A percentile compares a stretch with the other conserved stretches of the same genome.
These are phyloP conservation scores for Malassezia slooffiae DNA, from an alignment of 1,284 basidiomycete species.

Conservation along the genomic window DNA sequence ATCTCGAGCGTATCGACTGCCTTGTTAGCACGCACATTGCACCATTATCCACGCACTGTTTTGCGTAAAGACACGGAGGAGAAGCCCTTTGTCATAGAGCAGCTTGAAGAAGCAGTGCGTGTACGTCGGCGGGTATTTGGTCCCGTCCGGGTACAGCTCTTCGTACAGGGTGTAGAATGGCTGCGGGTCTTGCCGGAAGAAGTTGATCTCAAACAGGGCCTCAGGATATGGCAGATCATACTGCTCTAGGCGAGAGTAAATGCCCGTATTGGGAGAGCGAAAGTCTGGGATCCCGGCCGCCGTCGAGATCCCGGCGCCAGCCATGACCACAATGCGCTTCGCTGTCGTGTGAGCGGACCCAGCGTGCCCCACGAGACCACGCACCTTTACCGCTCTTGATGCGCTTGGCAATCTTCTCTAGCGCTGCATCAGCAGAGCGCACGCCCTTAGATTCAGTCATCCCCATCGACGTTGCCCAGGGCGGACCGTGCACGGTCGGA, in stretches of 20 bases:
- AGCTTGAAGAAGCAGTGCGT: conserved; percentile 83
- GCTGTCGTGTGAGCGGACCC: no score
- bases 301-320: conserved; percentile 52
- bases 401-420: conserved; percentile 1
- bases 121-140: conserved; percentile 68
- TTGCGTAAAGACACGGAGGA: conserved; percentile 72
- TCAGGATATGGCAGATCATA: conserved; percentile 53
- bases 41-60: conserved; percentile 16
- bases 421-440: no score
- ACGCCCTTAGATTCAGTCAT: no score
- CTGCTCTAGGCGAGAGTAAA: conserved; percentile 52
- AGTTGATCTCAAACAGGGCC: conserved; percentile 52
- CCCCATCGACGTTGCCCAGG: no score
- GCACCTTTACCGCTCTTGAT: conserved; percentile 3
- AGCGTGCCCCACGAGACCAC: no score
- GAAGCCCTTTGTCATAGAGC: conserved; percentile 56
- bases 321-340: conserved; percentile 48
- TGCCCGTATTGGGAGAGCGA: conserved; percentile 51
- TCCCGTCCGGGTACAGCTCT: conserved; percentile 69
- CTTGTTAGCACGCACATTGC: not conserved
- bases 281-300: conserved; percentile 50
- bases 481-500: no score
- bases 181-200: conserved; percentile 46
- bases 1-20: conserved; percentile 83
- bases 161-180: conserved; percentile 51